Base-by-base conservation (phyloP, 768 basidiomycete genomes). In the Leccinum aurantiacum region DNA sequence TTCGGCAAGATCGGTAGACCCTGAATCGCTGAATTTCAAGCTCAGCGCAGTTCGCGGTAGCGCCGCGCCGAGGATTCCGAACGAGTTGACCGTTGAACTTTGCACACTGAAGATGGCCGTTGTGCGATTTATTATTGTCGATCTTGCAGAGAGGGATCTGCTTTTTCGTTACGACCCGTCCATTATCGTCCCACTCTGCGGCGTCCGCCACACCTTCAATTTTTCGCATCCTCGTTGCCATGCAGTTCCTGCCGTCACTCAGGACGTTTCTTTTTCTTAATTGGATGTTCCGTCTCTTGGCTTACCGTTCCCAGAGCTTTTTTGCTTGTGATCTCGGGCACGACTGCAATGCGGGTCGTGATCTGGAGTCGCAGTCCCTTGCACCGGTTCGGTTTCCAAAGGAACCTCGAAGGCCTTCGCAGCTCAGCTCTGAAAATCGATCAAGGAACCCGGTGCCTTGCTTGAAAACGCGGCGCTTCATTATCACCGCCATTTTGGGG, bases 401-500 rank as follows among this genome's bases (percentile, higher is more conserved):
- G 67, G 47, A 64, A 71, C 69, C 25, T 50, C 33, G 38, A 37
- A 5, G 44, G 10, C 60, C 33, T 59, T 27, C 14, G 10, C 38
- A 8, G 33, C 62, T 61, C 49, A 8, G 29, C 62, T 63, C 67
- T 61, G 69, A 61, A 71, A 59, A 70, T 71, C 67, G 56, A 69
- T 67, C 57, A 69, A 60, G 69, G 69, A 70, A 70, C 63, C 8
- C 55, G 54, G 69, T 70, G 67, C 69, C 67, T 71, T 63, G 58
- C 27, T 54, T 51, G 57, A 60, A 63, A n/a, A 35, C 55, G 41
- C 57, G 68, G 66, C 38, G 54, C 47, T 60, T 60, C 60, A 59
- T 59, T 54, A 44, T 54, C 56, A 25, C 62, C 60, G 58, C 61
- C 56, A 31, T 56, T 60, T 58, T 57, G 17, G 56, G n/a, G 35